A percentile compares a stretch with the other conserved stretches of the same genome.
Conservation (phyloP, 139 green algal genomes). For the Tetraselmis chui region DNA sequence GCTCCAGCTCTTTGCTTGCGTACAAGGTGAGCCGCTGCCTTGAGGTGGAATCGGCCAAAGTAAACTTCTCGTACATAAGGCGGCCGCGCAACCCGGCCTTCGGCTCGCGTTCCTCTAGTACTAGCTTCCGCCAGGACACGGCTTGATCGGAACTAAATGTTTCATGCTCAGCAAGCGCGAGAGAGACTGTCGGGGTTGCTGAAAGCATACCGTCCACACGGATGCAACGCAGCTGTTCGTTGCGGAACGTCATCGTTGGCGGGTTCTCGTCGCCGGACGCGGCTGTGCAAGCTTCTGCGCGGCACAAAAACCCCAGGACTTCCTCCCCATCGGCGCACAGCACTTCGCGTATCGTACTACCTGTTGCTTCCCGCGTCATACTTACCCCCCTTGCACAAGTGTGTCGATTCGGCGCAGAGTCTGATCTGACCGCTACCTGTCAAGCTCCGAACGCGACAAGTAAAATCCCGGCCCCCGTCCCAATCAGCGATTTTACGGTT, state of each 20-base stretch:
- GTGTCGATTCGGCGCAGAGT: too few species aligned
- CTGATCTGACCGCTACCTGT: too few species aligned
- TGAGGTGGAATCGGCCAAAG: background rate
- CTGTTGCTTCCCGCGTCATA: background rate
- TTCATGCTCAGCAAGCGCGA: background rate
- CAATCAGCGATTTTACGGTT: too few species aligned
- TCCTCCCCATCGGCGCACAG: constrained; percentile 61
- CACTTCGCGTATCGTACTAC: constrained; percentile 42
- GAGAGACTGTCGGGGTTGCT: background rate
- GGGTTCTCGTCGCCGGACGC: background rate
- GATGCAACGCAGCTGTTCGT: background rate
- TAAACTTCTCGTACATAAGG: background rate
- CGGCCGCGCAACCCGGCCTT: background rate
- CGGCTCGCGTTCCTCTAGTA: background rate
- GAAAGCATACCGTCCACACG: background rate
- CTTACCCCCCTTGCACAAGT: too few species aligned
- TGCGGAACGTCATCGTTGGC: background rate
- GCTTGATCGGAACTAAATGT: background rate
- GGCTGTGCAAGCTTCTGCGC: background rate
- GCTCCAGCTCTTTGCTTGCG: background rate
- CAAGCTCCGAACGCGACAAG: too few species aligned
- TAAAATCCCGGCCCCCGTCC: too few species aligned
- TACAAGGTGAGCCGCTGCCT: background rate
- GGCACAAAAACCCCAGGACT: constrained; percentile 22
- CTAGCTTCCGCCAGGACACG: background rate